These are phyloP conservation scores for Yarrowia galli DNA, from an alignment of 1,139 yeast species.

Conservation along the genomic window DNA sequence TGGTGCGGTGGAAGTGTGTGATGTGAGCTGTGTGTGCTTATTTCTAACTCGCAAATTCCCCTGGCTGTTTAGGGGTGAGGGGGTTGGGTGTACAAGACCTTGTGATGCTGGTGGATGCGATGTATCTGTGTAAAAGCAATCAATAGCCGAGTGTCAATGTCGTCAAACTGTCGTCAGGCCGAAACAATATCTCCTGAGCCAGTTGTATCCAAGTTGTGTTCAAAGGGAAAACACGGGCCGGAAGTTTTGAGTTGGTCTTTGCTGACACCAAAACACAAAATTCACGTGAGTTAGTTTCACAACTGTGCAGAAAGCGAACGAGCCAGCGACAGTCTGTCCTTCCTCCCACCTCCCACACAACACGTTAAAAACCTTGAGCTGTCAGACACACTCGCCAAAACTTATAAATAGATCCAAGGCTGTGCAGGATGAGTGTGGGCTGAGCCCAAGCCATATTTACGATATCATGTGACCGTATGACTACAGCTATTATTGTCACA, in stretches of 20 bases:
- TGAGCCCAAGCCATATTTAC: too few relatives aligned
- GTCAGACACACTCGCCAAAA: too few relatives aligned
- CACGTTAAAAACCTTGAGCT: constrained; percentile 9
- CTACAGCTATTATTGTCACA: too few relatives aligned
- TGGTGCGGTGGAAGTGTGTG: constrained; percentile 24
- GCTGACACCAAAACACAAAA: constrained; percentile 27
- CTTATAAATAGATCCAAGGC: constrained; percentile 17
- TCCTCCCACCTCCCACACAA: not conserved
- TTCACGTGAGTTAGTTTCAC: constrained; percentile 20
- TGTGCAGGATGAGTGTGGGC: too few relatives aligned
- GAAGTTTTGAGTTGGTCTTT: constrained; percentile 15
- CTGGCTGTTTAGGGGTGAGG: constrained; percentile 18
- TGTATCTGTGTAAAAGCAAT: not conserved
- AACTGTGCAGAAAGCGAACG: too few relatives aligned
- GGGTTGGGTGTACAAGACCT: too few relatives aligned
- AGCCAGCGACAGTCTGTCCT: too few relatives aligned
- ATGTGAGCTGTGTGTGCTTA: constrained; percentile 8
- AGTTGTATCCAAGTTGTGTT: not conserved
- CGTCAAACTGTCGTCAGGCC: too few relatives aligned
- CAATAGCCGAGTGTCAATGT: too few relatives aligned
- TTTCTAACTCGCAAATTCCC: constrained; percentile 10
- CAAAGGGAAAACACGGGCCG: constrained; percentile 3
- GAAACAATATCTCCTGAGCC: too few relatives aligned
- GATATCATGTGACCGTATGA: not conserved
- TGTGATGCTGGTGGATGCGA: too few relatives aligned